Evolutionary conservation across 2,329 filamentous ascomycete species (phyloP).

Genomic region (Dendryphion nanum): DNA sequence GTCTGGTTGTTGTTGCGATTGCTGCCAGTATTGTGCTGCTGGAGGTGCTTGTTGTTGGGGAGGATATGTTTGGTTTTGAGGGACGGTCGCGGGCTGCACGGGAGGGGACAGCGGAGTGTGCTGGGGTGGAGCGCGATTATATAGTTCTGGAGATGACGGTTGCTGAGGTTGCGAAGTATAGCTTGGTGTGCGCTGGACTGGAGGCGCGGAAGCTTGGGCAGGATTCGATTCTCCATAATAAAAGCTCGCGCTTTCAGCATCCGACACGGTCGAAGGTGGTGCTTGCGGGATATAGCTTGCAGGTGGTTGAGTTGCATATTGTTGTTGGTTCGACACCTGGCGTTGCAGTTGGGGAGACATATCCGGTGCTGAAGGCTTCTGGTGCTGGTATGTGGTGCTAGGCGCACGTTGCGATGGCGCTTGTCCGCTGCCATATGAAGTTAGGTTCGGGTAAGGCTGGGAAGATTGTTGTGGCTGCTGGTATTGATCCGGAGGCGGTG

Average conservation of each 20-base stretch:
- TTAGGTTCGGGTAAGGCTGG: slow-evolving; percentile 34
- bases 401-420: slow-evolving; percentile 23
- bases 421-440: slow-evolving; percentile 15
- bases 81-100: slow-evolving; percentile 26
- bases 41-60: slow-evolving; percentile 26
- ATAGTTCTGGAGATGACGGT: slow-evolving; percentile 36
- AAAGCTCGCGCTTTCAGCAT: slow-evolving; percentile 32
- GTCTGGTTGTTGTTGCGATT: slow-evolving; percentile 11
- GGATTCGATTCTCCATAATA: slow-evolving; percentile 32
- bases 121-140: slow-evolving; percentile 23
- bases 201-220: slow-evolving; percentile 19
- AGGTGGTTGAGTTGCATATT: slow-evolving; percentile 31
- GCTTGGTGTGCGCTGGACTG: slow-evolving; percentile 29
- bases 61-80: slow-evolving; percentile 32
- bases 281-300: slow-evolving; percentile 34
- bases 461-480: slow-evolving; percentile 35
- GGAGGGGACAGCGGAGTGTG: slow-evolving; percentile 33
- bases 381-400: slow-evolving; percentile 24
- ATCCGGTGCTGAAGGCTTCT: slow-evolving; percentile 20
- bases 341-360: slow-evolving; percentile 38
- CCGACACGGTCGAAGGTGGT: slow-evolving; percentile 29
- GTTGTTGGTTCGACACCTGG: slow-evolving; percentile 30
- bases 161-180: slow-evolving; percentile 32
- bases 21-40: slow-evolving; percentile 20
- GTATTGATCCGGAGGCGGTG: slow-evolving; percentile 25